phyloP scores from a whole-genome alignment of 1,139 yeast genomes.

The Kurtzmaniella natalensis region DNA sequence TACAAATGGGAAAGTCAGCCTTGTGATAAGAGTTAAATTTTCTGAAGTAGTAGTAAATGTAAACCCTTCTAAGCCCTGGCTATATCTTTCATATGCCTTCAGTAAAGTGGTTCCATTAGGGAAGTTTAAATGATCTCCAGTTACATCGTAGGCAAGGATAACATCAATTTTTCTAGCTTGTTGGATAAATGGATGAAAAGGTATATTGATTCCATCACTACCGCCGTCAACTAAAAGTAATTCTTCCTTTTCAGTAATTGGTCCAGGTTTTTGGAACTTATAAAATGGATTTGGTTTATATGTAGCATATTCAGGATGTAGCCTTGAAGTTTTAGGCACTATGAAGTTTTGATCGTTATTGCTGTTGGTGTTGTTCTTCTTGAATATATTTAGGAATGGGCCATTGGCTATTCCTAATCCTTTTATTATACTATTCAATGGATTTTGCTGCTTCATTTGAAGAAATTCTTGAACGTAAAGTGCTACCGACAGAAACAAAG shows the following conservation, averaged over 20 bases:
- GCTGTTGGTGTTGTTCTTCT: too few species aligned
- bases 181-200: conserved; percentile 34
- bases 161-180: conserved; percentile 28
- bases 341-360: conserved; percentile 23
- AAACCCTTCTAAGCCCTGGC: conserved; percentile 10
- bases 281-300: conserved; percentile 75
- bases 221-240: conserved; percentile 42
- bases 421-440: conserved; percentile 40
- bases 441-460: conserved; percentile 31
- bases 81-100: conserved; percentile 19
- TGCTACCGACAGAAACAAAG: conserved; percentile 58
- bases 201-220: conserved; percentile 42
- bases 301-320: conserved; percentile 64
- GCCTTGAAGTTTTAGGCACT: too few species aligned
- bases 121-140: conserved; percentile 33
- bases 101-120: conserved; percentile 35
- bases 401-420: conserved; percentile 41
- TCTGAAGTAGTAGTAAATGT: not conserved
- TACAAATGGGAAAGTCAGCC: conserved; percentile 31
- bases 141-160: conserved; percentile 34
- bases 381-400: conserved; percentile 16
- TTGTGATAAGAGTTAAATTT: not conserved
- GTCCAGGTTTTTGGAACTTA: conserved; percentile 15
- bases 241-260: conserved; percentile 7
- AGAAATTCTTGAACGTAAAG: conserved; percentile 40